Evolutionary conservation across 768 basidiomycete genomes (phyloP), one percentile per base, ranked within the genome.

Genomic region (Cystofilobasidium capitatum): DNA sequence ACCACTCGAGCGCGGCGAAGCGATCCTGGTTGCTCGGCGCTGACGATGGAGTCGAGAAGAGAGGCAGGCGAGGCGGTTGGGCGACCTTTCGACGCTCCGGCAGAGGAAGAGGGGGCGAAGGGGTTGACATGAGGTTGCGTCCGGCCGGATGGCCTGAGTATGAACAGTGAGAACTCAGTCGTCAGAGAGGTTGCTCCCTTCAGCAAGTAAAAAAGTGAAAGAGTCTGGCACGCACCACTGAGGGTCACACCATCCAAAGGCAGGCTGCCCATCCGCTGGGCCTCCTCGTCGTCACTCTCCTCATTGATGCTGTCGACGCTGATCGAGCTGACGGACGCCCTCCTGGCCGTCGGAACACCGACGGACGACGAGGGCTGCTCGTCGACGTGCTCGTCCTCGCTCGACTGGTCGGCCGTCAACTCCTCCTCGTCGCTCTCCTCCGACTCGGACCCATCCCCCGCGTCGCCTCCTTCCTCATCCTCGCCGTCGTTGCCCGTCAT

Each of bases 221-320:
- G 12, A 24, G 58, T 49, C 16, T 20, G 24, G 7, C 13, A 29
- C 31, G 37, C 45, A 57, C 39, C 39, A 24, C 33, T 58, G 6
- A 61, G 49, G 14, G 37, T 37, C 10, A 39, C 29, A n/a, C 36
- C 62, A 26, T 63, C 45, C 31, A 54, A 17, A 22, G 31, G 44
- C 29, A 55, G 20, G 51, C 29, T 33, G 51, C 29, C 51, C 29
- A 16, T 58, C 62, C 9, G 63, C 26, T 26, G 29, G 7, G 62
- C 44, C 35, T 44, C 33, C 7, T 63, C 44, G 59, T 61, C 39
- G 24, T 40, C 44, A 22, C 49, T 51, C 49, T 64, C 68, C 58
- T 69, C 68, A 24, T 29, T 63, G 14, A 60, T 54, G 29, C 57
- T 59, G 36, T 69, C 68, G 29, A 69, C 59, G 49, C 68, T 59